phyloP scores from a whole-genome alignment of 2,329 filamentous ascomycete species.

The Beauveria scarabaeidicola region DNA sequence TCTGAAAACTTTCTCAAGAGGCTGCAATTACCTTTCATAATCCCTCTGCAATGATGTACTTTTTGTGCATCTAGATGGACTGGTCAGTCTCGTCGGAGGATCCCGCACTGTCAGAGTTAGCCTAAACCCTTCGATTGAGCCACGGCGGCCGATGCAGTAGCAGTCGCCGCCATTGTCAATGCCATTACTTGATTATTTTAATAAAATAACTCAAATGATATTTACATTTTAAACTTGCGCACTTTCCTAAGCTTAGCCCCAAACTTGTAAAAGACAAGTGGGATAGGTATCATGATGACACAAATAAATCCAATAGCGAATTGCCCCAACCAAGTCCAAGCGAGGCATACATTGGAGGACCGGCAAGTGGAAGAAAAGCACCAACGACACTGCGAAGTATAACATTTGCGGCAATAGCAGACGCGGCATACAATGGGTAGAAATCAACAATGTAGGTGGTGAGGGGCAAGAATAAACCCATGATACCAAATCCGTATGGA shows the following conservation, averaged over 20 bases:
- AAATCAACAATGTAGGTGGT: constrained; percentile 54
- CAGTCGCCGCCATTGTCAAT: constrained; percentile 43
- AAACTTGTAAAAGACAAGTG: no score
- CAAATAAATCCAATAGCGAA: constrained; percentile 31
- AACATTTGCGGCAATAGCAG: constrained; percentile 37
- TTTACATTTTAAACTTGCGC: no score
- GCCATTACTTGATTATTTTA: not conserved
- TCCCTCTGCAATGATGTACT: no score
- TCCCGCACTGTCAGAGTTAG: no score
- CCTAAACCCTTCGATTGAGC: constrained; percentile 26
- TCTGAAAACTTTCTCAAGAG: no score
- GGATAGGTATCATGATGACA: no score
- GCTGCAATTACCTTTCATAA: no score
- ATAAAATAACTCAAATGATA: no score
- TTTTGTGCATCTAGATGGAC: no score
- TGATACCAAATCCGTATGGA: constrained; percentile 32
- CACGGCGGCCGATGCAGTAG: constrained; percentile 40
- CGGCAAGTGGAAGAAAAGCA: constrained; percentile 50
- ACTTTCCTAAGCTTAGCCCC: no score
- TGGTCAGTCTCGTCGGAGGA: no score
- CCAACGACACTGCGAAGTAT: constrained; percentile 42
- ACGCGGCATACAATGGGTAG: constrained; percentile 29
- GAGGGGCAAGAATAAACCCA: constrained; percentile 31
- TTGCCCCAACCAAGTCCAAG: constrained; percentile 38
- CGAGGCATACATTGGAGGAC: constrained; percentile 27